Percentiles rank a stretch among this genome's conserved stretches.
Evolutionary conservation across 805 yeast species (phyloP).

Genomic region (Zygosaccharomyces siamensis): DNA sequence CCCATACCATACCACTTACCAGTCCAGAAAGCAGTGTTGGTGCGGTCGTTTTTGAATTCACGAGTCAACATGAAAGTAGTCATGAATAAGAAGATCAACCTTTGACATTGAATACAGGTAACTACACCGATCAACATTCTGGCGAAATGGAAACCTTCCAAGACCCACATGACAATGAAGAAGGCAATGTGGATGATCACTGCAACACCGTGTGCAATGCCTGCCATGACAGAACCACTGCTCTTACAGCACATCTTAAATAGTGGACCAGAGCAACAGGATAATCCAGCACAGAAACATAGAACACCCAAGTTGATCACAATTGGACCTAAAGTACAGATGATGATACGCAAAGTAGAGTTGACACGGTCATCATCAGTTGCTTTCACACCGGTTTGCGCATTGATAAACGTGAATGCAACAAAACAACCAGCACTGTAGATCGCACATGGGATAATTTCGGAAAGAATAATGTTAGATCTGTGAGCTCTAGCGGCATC

Average conservation of each 20-base stretch:
- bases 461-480: constrained; percentile 65
- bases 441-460: constrained; percentile 62
- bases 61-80: constrained; percentile 77
- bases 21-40: constrained; percentile 99
- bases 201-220: constrained; percentile 91
- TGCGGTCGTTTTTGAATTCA: constrained; percentile 91
- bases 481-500: constrained; percentile 81
- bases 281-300: constrained; percentile 67
- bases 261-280: constrained; percentile 97
- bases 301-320: constrained; percentile 84
- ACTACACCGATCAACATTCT: constrained; percentile 83
- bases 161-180: constrained; percentile 95
- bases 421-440: constrained; percentile 77
- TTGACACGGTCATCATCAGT: constrained; percentile 50
- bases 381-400: constrained; percentile 73
- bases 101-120: constrained; percentile 81
- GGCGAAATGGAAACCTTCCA: constrained; percentile 86
- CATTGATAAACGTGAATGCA: constrained; percentile 76
- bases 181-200: constrained; percentile 81
- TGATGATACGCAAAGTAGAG: constrained; percentile 64
- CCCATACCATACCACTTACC: constrained; percentile 98
- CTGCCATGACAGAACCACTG: constrained; percentile 94
- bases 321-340: constrained; percentile 87
- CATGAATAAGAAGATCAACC: constrained; percentile 79
- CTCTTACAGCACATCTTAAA: constrained; percentile 93